Percentiles rank a stretch among this genome's conserved stretches.
These are phyloP conservation scores for Penicillium expansum DNA, from an alignment of 2,329 filamentous ascomycete species.

Conservation along the genomic window DNA sequence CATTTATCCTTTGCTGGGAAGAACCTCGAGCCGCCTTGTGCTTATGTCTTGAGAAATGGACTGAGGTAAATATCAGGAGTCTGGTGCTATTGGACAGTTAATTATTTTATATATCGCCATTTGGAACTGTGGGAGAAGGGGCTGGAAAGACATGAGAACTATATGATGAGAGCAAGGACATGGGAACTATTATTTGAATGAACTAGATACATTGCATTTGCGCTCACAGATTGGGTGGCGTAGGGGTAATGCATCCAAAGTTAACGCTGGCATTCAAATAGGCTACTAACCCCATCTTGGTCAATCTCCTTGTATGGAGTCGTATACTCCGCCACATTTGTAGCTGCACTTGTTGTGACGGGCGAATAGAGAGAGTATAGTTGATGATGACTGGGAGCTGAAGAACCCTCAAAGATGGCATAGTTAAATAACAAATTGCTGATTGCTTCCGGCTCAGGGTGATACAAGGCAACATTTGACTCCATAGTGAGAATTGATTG, in stretches of 20 bases:
- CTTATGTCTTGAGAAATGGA: constrained; percentile 63
- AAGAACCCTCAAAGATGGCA: too few species aligned
- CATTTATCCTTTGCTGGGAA: too few species aligned
- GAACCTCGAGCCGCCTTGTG: constrained; percentile 60
- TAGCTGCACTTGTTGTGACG: too few species aligned
- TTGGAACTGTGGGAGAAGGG: neutral
- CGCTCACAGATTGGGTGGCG: neutral
- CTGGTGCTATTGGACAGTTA: constrained; percentile 62
- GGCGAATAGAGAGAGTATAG: too few species aligned
- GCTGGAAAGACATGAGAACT: neutral
- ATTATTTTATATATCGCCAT: too few species aligned
- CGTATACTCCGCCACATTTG: too few species aligned
- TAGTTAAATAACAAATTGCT: too few species aligned
- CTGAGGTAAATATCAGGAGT: constrained; percentile 68
- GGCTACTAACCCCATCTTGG: neutral
- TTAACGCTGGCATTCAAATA: neutral
- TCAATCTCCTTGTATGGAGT: neutral
- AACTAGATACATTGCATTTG: neutral
- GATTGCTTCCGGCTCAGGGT: too few species aligned
- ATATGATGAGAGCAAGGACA: neutral
- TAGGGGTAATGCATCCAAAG: neutral
- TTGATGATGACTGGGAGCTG: too few species aligned
- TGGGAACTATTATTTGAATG: neutral
- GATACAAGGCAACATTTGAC: too few species aligned
- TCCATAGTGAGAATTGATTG: too few species aligned